phyloP scores from a whole-genome alignment of 768 basidiomycete genomes.

The Omphalotus guepiniiformis region DNA sequence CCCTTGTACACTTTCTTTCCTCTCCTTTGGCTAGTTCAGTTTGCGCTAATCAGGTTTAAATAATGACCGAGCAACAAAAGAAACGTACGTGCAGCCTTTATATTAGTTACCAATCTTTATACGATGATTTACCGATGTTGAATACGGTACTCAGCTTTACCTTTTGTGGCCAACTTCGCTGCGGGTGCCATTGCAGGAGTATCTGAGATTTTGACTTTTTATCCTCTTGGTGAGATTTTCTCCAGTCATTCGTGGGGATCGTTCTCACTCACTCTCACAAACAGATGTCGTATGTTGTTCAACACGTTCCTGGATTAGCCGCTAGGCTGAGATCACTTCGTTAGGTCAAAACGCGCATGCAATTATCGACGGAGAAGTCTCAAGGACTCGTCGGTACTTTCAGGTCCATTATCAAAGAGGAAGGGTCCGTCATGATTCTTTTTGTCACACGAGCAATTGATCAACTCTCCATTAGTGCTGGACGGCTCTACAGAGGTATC shows the following conservation, averaged over 20 bases:
- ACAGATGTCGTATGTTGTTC: constrained; percentile 76
- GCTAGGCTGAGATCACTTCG: constrained; percentile 7
- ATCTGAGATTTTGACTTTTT: constrained; percentile 79
- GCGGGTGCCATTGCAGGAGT: constrained; percentile 97
- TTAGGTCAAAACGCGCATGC: constrained; percentile 97
- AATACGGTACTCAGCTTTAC: constrained; percentile 51
- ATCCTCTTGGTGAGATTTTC: constrained; percentile 70
- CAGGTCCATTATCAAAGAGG: constrained; percentile 75
- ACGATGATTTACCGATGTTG: not conserved
- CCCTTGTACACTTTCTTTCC: constrained; percentile 6
- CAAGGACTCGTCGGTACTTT: constrained; percentile 83
- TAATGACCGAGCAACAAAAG: constrained; percentile 19
- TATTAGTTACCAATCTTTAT: not conserved
- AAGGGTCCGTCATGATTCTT: constrained; percentile 66
- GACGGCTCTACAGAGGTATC: constrained; percentile 84
- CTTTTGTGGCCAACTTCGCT: constrained; percentile 85
- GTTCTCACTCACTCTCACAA: not conserved
- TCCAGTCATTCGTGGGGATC: not conserved
- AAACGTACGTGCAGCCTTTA: constrained; percentile 24
- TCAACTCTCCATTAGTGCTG: constrained; percentile 41
- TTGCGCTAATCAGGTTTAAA: constrained; percentile 7
- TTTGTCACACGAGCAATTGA: constrained; percentile 15
- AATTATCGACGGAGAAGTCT: constrained; percentile 84
- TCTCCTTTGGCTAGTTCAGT: constrained; percentile 1
- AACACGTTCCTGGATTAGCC: constrained; percentile 4